Evolutionary conservation across 148 eudicot genomes (phyloP).

Genomic region (Nepenthes gracilis): DNA sequence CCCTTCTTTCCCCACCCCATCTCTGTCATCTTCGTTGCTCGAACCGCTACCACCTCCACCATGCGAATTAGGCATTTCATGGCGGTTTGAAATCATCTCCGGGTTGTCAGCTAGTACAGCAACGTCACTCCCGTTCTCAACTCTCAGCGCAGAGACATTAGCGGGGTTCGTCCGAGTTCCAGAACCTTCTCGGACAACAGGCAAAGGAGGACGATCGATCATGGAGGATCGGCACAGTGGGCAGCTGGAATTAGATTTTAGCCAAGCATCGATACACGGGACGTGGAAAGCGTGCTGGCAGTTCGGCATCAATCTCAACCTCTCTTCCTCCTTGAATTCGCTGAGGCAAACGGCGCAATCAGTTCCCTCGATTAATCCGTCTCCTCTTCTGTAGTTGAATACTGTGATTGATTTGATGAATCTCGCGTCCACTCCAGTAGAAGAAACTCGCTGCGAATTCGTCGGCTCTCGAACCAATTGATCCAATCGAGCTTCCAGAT

Average conservation of each 20-base stretch:
- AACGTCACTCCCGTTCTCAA: too few relatives aligned
- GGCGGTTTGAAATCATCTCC: too few relatives aligned
- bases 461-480: not conserved
- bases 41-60: too few relatives aligned
- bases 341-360: constrained; percentile 10
- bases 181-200: too few relatives aligned
- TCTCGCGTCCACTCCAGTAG: not conserved
- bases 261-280: constrained; percentile 9
- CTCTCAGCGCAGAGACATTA: too few relatives aligned
- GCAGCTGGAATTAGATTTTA: constrained; percentile 3
- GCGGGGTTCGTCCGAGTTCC: too few relatives aligned
- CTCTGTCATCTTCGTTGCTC: too few relatives aligned
- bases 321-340: constrained; percentile 3
- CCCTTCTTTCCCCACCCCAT: too few relatives aligned
- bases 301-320: constrained; percentile 6
- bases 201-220: too few relatives aligned
- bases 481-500: not conserved
- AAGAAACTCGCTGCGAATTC: not conserved
- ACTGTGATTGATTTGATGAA: constrained; percentile 3
- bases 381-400: constrained; percentile 7
- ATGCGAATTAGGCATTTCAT: too few relatives aligned
- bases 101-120: too few relatives aligned
- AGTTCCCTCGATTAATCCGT: constrained; percentile 5
- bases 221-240: not conserved
- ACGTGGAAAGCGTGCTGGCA: constrained; percentile 10